Base-by-base conservation (phyloP, 441 rosid species). In the Sinapis alba region DNA sequence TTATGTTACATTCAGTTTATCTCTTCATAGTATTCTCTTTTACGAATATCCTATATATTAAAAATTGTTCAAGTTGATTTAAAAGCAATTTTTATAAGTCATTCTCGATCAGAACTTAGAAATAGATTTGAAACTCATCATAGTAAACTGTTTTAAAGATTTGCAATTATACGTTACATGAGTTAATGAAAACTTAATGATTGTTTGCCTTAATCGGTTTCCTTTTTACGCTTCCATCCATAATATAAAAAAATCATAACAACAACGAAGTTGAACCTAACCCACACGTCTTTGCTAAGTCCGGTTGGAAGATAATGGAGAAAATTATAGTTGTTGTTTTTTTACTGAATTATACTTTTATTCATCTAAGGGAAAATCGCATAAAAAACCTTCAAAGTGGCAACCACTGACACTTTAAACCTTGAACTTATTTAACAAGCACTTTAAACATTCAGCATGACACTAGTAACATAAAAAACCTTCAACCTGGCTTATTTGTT, bases 11-110 rank as follows among this genome's bases (percentile, higher is more conserved):
- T 28, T 62, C 45, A 41, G 34, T 26, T 34, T 45, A 45, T 16
- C 41, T 68, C 62, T 74, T 19, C 41, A 32, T 47, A 43, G n/a
- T 21, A 50, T 43, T 74, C 45, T 65, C 19, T 9, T 18, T 9
- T 41, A 65, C 24, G 59, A 41, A n/a, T 28, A 15, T 65, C 30
- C 1, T 65, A 4, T 18, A 30, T 23, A 45, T 43, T 30, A n/a
- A 45, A 10, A 56, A 28, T 11, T 60, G 50, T 45, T 45, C 53
- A 45, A 45, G 53, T 45, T n/a, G 19, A 45, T 45, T 45, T 45
- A n/a, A 6, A 45, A 45, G 3, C 53, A 45, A 8, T 45, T 5
- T 19, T 45, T 45, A 45, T 45, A n/a, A 45, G 53, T 45, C 53
- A 45, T 15, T 45, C 9, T 45, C 53, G 53, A 45, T 45, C 53